Evolutionary conservation across 2,329 filamentous ascomycete species (phyloP).

Genomic region (Blastomyces gilchristii): DNA sequence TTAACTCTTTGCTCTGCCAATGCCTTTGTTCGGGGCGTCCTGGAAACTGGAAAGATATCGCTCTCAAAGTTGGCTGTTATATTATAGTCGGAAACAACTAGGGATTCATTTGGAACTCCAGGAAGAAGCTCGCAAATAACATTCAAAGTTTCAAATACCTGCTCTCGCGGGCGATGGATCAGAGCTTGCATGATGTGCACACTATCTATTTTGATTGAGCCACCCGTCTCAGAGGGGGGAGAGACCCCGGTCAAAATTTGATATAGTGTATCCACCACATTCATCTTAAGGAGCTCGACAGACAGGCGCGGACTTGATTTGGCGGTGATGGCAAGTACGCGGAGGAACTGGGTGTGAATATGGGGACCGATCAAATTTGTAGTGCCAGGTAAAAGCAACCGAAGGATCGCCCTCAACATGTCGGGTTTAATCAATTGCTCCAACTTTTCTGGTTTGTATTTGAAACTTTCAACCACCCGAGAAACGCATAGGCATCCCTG

Average conservation of each 20-base stretch:
- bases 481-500: constrained; percentile 93
- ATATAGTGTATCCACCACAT: constrained; percentile 93
- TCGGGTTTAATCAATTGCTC: constrained; percentile 88
- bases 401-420: constrained; percentile 71
- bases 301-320: constrained; percentile 80
- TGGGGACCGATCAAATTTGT: constrained; percentile 90
- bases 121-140: constrained; percentile 93
- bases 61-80: constrained; percentile 37
- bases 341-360: constrained; percentile 92
- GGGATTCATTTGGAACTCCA: constrained; percentile 51
- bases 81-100: constrained; percentile 43
- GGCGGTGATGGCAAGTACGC: constrained; percentile 81
- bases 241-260: constrained; percentile 95
- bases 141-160: constrained; percentile 94
- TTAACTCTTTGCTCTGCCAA: constrained; percentile 69
- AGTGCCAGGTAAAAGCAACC: constrained; percentile 81
- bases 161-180: constrained; percentile 88
- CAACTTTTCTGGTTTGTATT: constrained; percentile 72
- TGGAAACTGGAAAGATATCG: constrained; percentile 27
- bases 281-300: constrained; percentile 86
- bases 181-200: constrained; percentile 98
- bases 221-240: constrained; percentile 66
- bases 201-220: constrained; percentile 69
- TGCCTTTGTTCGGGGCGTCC: constrained; percentile 38
- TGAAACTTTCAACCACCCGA: constrained; percentile 94